Percentiles rank a stretch among this genome's conserved stretches.
These are phyloP conservation scores for Camillea tinctor DNA, from an alignment of 2,329 filamentous ascomycete genomes.

Conservation along the genomic window DNA sequence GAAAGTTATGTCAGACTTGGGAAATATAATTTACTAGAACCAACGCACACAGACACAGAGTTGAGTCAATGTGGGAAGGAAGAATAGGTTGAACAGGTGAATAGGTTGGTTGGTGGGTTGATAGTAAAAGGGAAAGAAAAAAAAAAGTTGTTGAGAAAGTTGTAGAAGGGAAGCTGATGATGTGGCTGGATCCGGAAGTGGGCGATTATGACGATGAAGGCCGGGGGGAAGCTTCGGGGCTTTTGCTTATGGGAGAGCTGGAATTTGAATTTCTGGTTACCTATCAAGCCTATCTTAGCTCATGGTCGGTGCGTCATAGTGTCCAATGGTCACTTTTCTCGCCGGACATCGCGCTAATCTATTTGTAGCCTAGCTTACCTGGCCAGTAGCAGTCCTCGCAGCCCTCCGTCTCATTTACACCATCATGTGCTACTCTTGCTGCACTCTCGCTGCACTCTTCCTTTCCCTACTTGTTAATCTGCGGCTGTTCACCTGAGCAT, in stretches of 20 bases:
- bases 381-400: not conserved
- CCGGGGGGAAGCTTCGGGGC: not conserved
- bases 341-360: not conserved
- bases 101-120: not conserved
- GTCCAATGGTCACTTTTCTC: not conserved
- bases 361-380: not conserved
- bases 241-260: not conserved
- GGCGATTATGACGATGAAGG: conserved; percentile 22
- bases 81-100: conserved; percentile 11
- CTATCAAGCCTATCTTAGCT: no score
- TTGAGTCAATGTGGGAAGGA: not conserved
- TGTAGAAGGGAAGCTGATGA: conserved; percentile 20
- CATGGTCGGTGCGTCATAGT: conserved; percentile 9
- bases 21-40: no score
- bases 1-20: no score
- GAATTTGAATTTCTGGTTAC: not conserved
- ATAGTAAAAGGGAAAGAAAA: not conserved
- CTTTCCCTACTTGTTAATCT: no score
- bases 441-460: no score
- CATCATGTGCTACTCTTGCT: not conserved
- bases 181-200: conserved; percentile 25
- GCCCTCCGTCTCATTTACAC: not conserved
- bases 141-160: not conserved
- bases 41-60: no score
- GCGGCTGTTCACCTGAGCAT: not conserved